phyloP scores from a whole-genome alignment of 2,329 filamentous ascomycete genomes.

The Biscogniauxia mediterranea region DNA sequence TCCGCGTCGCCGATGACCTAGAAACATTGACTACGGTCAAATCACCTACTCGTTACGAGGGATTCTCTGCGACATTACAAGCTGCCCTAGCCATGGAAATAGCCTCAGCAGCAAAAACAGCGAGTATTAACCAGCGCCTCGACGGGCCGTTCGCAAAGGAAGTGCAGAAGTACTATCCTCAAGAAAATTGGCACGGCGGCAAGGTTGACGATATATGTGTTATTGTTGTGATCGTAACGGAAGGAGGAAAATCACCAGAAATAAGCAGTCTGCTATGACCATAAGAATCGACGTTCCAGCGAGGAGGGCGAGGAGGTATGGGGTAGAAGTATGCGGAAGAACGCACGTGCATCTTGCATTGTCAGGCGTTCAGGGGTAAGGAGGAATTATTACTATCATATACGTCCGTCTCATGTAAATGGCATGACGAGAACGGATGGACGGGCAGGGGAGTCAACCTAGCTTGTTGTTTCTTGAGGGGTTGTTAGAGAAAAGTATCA shows the following conservation, averaged over 20 bases:
- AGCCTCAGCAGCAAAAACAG: conserved; percentile 77
- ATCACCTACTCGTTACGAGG: conserved; percentile 17
- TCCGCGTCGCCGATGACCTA: conserved; percentile 63
- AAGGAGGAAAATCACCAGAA: conserved; percentile 43
- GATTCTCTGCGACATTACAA: conserved; percentile 59
- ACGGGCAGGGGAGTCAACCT: background rate
- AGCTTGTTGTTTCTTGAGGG: background rate
- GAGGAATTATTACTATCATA: conserved; percentile 1
- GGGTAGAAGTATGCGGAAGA: conserved; percentile 5
- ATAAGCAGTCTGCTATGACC: conserved; percentile 27
- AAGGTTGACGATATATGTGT: conserved; percentile 97
- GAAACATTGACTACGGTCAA: conserved; percentile 44
- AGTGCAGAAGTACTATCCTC: conserved; percentile 82
- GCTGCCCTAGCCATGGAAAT: conserved; percentile 76
- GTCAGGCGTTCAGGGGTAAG: conserved; percentile 20
- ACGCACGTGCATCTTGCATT: conserved; percentile 19
- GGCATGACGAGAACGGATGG: background rate
- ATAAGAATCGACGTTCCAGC: background rate
- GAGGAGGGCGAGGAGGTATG: background rate
- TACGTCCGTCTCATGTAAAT: background rate
- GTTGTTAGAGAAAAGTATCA: background rate
- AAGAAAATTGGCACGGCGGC: conserved; percentile 84
- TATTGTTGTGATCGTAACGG: conserved; percentile 73
- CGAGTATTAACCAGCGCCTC: conserved; percentile 75
- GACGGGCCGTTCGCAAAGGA: conserved; percentile 95